Percentiles rank a stretch among this genome's conserved stretches.
Evolutionary conservation across 1,139 yeast genomes (phyloP).

Genomic region (Debaryomyces coudertii): DNA sequence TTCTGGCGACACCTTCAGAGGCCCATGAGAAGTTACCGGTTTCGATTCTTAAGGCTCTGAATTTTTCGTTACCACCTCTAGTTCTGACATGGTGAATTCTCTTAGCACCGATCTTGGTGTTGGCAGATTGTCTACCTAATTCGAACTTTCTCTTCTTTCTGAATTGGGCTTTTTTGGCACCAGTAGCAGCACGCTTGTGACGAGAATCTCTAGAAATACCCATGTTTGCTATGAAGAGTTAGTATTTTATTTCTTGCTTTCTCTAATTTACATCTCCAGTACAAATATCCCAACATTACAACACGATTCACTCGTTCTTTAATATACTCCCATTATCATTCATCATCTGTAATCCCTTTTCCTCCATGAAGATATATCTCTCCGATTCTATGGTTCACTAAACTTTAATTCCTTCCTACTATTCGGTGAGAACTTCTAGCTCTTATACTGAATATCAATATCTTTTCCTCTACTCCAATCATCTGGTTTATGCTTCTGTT

Average conservation of each 20-base stretch:
- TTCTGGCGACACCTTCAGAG: slow-evolving; percentile 96
- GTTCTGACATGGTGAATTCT: slow-evolving; percentile 99
- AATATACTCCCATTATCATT: background rate
- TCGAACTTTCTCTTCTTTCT: slow-evolving; percentile 99
- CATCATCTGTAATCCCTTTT: too few species aligned
- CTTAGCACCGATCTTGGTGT: slow-evolving; percentile 99
- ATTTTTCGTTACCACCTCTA: slow-evolving; percentile 99
- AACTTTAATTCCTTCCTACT: background rate
- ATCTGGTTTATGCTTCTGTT: background rate
- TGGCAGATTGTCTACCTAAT: slow-evolving; percentile 99
- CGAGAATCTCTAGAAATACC: slow-evolving; percentile 99
- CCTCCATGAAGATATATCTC: too few species aligned
- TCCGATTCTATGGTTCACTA: background rate
- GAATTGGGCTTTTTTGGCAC: slow-evolving; percentile 99
- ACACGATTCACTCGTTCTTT: background rate
- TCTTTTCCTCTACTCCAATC: background rate
- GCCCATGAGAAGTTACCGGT: slow-evolving; percentile 99
- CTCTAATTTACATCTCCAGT: background rate
- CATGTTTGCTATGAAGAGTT: slow-evolving; percentile 53
- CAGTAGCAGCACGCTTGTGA: slow-evolving; percentile 99
- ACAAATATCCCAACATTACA: background rate
- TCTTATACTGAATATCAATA: background rate
- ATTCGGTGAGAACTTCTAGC: background rate
- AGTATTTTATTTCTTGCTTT: slow-evolving; percentile 23
- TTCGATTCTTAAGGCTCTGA: slow-evolving; percentile 99